A percentile compares a stretch with the other conserved stretches of the same genome.
These are phyloP conservation scores for Excoecaria agallocha DNA, from an alignment of 345 rosid genomes.

Conservation along the genomic window DNA sequence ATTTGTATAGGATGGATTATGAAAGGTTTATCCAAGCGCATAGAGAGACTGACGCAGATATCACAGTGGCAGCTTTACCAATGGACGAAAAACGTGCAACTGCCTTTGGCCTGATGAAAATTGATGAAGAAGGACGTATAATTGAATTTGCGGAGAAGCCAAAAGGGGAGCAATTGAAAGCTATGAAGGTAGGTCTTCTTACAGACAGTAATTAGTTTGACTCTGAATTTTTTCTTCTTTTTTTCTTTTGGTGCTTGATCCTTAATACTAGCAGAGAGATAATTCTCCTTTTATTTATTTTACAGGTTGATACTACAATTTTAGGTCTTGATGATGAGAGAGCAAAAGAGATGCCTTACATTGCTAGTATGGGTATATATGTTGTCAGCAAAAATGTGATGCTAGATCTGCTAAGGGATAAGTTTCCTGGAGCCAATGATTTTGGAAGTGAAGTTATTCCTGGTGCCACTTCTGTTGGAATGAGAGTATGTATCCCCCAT, in stretches of 20 bases:
- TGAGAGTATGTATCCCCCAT: constrained; percentile 55
- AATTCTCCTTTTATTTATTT: not conserved
- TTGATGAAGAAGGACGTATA: constrained; percentile 93
- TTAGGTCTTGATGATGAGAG: constrained; percentile 88
- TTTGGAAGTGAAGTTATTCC: constrained; percentile 99
- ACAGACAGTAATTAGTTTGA: not conserved
- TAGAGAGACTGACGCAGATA: constrained; percentile 94
- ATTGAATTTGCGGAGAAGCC: constrained; percentile 95
- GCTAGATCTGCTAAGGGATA: constrained; percentile 78
- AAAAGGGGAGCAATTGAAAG: constrained; percentile 86
- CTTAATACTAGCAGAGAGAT: not conserved
- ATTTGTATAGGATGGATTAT: constrained; percentile 94
- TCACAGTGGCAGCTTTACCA: constrained; percentile 96
- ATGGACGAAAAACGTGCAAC: constrained; percentile 94
- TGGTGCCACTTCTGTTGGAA: constrained; percentile 85
- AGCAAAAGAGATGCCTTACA: constrained; percentile 90
- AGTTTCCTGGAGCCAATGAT: constrained; percentile 97
- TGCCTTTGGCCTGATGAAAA: constrained; percentile 94
- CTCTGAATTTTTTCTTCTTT: not conserved
- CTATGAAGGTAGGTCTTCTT: constrained; percentile 60
- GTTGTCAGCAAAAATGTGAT: constrained; percentile 89
- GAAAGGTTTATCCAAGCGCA: constrained; percentile 96
- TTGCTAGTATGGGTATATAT: constrained; percentile 99
- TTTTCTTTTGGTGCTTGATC: not conserved
- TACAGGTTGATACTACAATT: constrained; percentile 90